A percentile compares a stretch with the other conserved stretches of the same genome.
phyloP scores from a whole-genome alignment of 495 filamentous ascomycete genomes.

The Pseudevernia furfuracea region DNA sequence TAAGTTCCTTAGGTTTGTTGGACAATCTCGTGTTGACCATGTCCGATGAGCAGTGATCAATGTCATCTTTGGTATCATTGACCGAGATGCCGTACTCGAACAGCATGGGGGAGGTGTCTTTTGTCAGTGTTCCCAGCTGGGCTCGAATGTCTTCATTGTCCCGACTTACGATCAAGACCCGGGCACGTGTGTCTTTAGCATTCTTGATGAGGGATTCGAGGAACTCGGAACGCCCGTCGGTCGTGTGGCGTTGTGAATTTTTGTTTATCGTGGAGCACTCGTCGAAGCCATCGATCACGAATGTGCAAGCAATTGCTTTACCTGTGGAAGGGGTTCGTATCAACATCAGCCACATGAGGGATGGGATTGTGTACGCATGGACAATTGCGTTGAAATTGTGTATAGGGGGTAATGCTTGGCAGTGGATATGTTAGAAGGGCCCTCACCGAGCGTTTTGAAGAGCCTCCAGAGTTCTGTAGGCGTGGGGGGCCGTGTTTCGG shows the following conservation, averaged over 20 bases:
- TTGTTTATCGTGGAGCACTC: constrained; percentile 25
- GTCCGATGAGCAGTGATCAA: constrained; percentile 14
- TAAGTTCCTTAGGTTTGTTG: constrained; percentile 17
- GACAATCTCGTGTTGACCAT: constrained; percentile 19
- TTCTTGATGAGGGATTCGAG: constrained; percentile 17
- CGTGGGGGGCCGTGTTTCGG: constrained; percentile 16
- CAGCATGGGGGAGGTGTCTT: neutral
- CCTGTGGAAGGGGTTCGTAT: neutral
- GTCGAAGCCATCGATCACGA: constrained; percentile 29
- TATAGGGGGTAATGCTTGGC: too few relatives aligned
- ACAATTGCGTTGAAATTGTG: too few relatives aligned
- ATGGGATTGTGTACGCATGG: too few relatives aligned
- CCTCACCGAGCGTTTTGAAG: constrained; percentile 15
- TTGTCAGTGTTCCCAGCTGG: constrained; percentile 14
- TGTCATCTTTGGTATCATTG: constrained; percentile 20
- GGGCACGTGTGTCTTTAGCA: constrained; percentile 2
- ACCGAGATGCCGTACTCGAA: constrained; percentile 21
- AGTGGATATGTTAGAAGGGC: too few relatives aligned
- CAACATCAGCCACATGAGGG: too few relatives aligned
- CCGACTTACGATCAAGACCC: constrained; percentile 23
- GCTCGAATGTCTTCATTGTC: constrained; percentile 23
- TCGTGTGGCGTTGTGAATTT: constrained; percentile 10
- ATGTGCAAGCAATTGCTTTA: constrained; percentile 5
- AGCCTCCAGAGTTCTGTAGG: constrained; percentile 17
- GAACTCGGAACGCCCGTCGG: constrained; percentile 22